phyloP scores from a whole-genome alignment of 2,329 filamentous ascomycete species.

The Calonectria montana region DNA sequence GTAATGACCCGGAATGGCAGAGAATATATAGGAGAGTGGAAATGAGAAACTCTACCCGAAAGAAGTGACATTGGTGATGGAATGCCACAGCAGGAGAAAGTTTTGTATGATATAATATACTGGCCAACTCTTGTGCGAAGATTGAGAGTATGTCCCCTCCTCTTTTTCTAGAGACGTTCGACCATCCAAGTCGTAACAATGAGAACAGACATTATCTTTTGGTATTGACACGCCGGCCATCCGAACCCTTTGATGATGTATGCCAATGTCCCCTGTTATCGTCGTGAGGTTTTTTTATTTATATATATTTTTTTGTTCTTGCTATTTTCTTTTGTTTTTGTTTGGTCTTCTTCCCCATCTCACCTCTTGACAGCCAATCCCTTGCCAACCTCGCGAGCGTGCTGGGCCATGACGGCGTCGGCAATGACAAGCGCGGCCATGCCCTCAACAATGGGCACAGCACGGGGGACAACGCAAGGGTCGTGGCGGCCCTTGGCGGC shows the following conservation, averaged over 20 bases:
- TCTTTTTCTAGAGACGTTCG: not conserved
- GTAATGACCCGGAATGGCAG: not conserved
- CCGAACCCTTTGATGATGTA: not conserved
- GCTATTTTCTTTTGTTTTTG: not conserved
- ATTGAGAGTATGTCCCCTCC: not conserved
- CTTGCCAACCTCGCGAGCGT: conserved; percentile 63
- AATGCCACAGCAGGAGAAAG: not conserved
- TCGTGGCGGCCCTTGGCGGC: conserved; percentile 96
- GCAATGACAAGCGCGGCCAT: conserved; percentile 92
- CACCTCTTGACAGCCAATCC: conserved; percentile 9
- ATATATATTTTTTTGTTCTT: not conserved
- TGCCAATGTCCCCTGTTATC: not conserved
- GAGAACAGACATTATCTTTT: conserved; percentile 5
- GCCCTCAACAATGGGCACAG: conserved; percentile 88
- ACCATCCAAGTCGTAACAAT: not conserved
- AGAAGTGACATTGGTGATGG: not conserved
- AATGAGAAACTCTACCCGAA: not conserved
- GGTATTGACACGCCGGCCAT: conserved; percentile 6
- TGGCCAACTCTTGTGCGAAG: not conserved
- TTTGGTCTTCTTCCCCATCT: not conserved
- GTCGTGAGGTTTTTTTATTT: not conserved
- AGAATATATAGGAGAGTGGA: not conserved
- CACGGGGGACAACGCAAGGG: conserved; percentile 89
- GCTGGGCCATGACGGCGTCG: conserved; percentile 87
- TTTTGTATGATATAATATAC: not conserved